Evolutionary conservation across 768 basidiomycete species (phyloP).

Genomic region (Leccinum incarnatum): DNA sequence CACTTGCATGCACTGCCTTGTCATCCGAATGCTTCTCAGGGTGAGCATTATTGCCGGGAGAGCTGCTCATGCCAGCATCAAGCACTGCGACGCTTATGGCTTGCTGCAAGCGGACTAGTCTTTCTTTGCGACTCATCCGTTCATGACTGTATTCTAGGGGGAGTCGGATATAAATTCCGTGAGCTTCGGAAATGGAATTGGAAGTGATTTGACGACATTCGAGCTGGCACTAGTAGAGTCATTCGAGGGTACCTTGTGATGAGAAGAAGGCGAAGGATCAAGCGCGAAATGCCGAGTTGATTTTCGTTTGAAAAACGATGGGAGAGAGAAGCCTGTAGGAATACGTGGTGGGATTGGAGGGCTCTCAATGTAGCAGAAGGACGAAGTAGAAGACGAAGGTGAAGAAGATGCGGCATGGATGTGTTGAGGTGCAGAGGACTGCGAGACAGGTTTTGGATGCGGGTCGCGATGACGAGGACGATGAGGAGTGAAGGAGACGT

Average conservation of each 20-base stretch:
- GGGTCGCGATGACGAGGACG: background rate
- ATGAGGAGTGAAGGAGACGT: slow-evolving; percentile 21
- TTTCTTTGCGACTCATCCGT: slow-evolving; percentile 20
- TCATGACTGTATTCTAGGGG: slow-evolving; percentile 3
- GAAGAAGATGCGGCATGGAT: background rate
- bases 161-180: slow-evolving; percentile 28
- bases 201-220: slow-evolving; percentile 17
- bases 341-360: slow-evolving; percentile 15
- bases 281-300: background rate
- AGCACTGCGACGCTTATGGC: slow-evolving; percentile 38
- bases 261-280: background rate
- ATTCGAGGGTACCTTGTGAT: background rate
- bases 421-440: background rate
- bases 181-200: slow-evolving; percentile 14
- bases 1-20: background rate
- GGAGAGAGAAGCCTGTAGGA: slow-evolving; percentile 14
- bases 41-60: slow-evolving; percentile 17
- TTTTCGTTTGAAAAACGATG: slow-evolving; percentile 29
- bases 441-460: background rate
- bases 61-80: slow-evolving; percentile 40
- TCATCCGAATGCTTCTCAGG: slow-evolving; percentile 1
- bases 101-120: slow-evolving; percentile 31
- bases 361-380: slow-evolving; percentile 29
- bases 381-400: slow-evolving; percentile 19
- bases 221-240: background rate